These are phyloP conservation scores for Zygnema circumcarinatum DNA, from an alignment of 139 green algal species.

Conservation along the genomic window DNA sequence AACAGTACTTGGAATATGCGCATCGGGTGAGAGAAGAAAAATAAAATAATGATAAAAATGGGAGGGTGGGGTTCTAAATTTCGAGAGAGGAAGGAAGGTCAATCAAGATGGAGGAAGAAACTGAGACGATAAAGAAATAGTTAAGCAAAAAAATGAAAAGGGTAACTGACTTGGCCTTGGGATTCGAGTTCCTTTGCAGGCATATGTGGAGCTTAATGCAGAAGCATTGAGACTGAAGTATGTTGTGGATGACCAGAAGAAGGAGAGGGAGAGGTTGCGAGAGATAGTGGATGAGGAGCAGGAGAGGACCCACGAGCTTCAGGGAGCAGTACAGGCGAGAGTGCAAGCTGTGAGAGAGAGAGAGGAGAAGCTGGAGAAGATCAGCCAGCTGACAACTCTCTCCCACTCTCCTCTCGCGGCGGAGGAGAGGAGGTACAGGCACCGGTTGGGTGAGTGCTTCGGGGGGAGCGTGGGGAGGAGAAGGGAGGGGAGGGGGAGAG, in stretches of 20 bases:
- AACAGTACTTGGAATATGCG: slow-evolving; percentile 22
- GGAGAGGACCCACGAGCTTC: neutral
- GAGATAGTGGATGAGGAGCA: neutral
- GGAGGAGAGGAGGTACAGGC: neutral
- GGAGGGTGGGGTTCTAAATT: neutral
- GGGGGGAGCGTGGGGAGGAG: no score
- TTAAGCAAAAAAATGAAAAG: no score
- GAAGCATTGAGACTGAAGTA: neutral
- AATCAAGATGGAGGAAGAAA: neutral
- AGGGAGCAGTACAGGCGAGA: neutral
- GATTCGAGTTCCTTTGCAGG: no score
- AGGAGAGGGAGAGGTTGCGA: neutral
- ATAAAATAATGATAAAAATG: neutral
- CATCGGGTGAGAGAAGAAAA: neutral
- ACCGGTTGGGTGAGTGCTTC: neutral
- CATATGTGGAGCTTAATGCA: neutral
- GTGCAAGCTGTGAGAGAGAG: neutral
- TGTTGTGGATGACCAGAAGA: neutral
- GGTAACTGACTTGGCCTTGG: no score
- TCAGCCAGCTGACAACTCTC: neutral
- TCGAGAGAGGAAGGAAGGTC: neutral
- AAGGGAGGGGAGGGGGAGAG: no score
- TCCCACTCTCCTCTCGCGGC: neutral
- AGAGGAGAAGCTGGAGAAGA: neutral
- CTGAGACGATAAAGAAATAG: neutral